These are phyloP conservation scores for Penicillium griseofulvum DNA, from an alignment of 2,329 filamentous ascomycete species.

Conservation along the genomic window DNA sequence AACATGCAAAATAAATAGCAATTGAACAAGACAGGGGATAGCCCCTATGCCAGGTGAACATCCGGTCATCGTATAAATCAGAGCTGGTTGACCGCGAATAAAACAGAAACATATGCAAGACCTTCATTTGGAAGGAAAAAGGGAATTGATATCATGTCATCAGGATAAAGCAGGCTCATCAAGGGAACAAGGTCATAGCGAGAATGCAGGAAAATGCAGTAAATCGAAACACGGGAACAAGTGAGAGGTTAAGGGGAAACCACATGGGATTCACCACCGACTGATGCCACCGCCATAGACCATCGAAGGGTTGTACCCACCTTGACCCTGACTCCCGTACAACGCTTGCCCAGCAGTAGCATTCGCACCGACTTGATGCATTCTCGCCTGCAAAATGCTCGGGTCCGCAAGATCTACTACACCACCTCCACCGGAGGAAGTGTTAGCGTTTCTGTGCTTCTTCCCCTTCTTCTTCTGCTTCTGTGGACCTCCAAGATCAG, in stretches of 20 bases:
- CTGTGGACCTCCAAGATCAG: slow-evolving; percentile 74
- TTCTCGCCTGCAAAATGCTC: slow-evolving; percentile 97
- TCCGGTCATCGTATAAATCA: slow-evolving; percentile 31
- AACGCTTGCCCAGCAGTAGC: slow-evolving; percentile 73
- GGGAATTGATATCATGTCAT: slow-evolving; percentile 35
- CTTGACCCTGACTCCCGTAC: slow-evolving; percentile 82
- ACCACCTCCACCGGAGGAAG: slow-evolving; percentile 99
- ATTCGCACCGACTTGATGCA: slow-evolving; percentile 85
- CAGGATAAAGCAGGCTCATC: slow-evolving; percentile 18
- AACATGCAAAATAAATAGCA: slow-evolving; percentile 21
- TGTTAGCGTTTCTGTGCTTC: slow-evolving; percentile 99
- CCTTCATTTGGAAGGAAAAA: slow-evolving; percentile 29
- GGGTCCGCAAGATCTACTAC: slow-evolving; percentile 99
- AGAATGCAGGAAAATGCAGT: slow-evolving; percentile 19
- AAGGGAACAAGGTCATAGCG: slow-evolving; percentile 26
- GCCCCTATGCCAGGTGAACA: slow-evolving; percentile 37
- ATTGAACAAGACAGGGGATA: slow-evolving; percentile 21
- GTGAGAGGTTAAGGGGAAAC: slow-evolving; percentile 17
- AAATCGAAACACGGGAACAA: slow-evolving; percentile 20
- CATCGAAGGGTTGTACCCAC: slow-evolving; percentile 84
- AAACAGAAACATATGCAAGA: slow-evolving; percentile 1
- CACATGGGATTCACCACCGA: slow-evolving; percentile 59
- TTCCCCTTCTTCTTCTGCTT: slow-evolving; percentile 99
- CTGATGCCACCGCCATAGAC: slow-evolving; percentile 72
- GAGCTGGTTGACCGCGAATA: slow-evolving; percentile 29